A percentile compares a stretch with the other conserved stretches of the same genome.
Evolutionary conservation across 2,329 filamentous ascomycete genomes (phyloP).

Genomic region (Stenocarpella maydis): DNA sequence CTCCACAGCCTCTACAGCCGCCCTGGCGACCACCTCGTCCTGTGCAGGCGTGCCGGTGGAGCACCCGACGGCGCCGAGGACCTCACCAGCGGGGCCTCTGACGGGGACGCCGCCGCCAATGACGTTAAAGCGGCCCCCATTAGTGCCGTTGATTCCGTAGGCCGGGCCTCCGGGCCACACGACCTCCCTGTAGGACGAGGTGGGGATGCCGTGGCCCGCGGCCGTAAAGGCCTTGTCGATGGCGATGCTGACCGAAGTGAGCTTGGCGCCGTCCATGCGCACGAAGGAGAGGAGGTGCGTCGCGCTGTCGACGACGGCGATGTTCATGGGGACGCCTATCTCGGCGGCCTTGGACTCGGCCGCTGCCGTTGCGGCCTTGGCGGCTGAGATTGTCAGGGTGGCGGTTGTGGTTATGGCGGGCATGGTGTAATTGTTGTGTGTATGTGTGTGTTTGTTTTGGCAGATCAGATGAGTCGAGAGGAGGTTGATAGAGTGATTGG

Average conservation of each 20-base stretch:
- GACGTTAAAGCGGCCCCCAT: slow-evolving; percentile 23
- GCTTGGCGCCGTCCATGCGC: slow-evolving; percentile 30
- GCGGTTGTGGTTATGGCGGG: slow-evolving; percentile 15
- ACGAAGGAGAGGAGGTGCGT: slow-evolving; percentile 27
- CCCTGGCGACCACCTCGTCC: slow-evolving; percentile 29
- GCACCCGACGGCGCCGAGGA: slow-evolving; percentile 28
- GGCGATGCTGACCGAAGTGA: slow-evolving; percentile 25
- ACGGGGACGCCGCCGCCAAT: slow-evolving; percentile 29
- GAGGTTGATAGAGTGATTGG: neutral
- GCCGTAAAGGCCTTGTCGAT: slow-evolving; percentile 32
- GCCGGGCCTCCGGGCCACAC: slow-evolving; percentile 27
- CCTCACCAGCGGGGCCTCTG: neutral
- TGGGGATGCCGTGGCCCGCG: slow-evolving; percentile 19
- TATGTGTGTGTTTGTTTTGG: too few species aligned
- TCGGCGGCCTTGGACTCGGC: slow-evolving; percentile 24
- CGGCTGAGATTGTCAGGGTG: slow-evolving; percentile 27
- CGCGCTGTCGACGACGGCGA: slow-evolving; percentile 23
- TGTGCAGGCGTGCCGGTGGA: slow-evolving; percentile 22
- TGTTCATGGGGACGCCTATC: slow-evolving; percentile 31
- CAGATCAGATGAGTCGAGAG: neutral
- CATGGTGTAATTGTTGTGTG: neutral
- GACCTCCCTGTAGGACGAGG: slow-evolving; percentile 21
- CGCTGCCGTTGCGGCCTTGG: slow-evolving; percentile 16
- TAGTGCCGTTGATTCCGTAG: slow-evolving; percentile 26
- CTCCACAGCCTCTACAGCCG: slow-evolving; percentile 26